Percentiles rank a stretch among this genome's conserved stretches.
Conservation (phyloP, 2,329 filamentous ascomycete species). For the Diaporthe aspalathi region DNA sequence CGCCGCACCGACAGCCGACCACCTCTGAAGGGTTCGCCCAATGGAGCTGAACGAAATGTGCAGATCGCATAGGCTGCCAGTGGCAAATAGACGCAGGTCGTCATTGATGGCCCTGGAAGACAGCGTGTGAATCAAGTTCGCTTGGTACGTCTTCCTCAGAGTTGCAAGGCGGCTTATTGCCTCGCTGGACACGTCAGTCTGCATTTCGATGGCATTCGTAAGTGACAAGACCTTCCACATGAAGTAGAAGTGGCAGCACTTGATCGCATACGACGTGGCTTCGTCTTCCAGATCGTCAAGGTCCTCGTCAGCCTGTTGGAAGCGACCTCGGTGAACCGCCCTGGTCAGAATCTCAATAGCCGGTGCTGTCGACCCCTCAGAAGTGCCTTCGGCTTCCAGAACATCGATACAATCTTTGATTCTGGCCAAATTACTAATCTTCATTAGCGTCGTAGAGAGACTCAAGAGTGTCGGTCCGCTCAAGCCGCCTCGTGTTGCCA, state of each 20-base stretch:
- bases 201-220: slow-evolving; percentile 64
- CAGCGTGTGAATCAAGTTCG: slow-evolving; percentile 74
- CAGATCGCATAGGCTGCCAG: slow-evolving; percentile 83
- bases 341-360: slow-evolving; percentile 77
- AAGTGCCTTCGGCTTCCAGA: slow-evolving; percentile 72
- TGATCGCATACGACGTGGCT: slow-evolving; percentile 80
- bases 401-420: slow-evolving; percentile 82
- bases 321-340: slow-evolving; percentile 79
- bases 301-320: slow-evolving; percentile 75
- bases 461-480: slow-evolving; percentile 73
- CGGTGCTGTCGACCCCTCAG: slow-evolving; percentile 59
- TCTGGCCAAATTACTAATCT: slow-evolving; percentile 83
- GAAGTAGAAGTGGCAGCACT: slow-evolving; percentile 86
- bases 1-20: slow-evolving; percentile 50
- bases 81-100: slow-evolving; percentile 79
- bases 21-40: slow-evolving; percentile 63
- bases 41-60: slow-evolving; percentile 83
- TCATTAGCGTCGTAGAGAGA: slow-evolving; percentile 78
- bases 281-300: slow-evolving; percentile 83
- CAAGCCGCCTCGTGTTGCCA: slow-evolving; percentile 78
- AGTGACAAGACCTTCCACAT: slow-evolving; percentile 87
- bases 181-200: slow-evolving; percentile 65
- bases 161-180: slow-evolving; percentile 71
- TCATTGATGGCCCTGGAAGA: slow-evolving; percentile 78
- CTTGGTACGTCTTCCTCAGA: slow-evolving; percentile 67